Evolutionary conservation across 345 rosid species (phyloP).

Genomic region (Arabis hirsuta): DNA sequence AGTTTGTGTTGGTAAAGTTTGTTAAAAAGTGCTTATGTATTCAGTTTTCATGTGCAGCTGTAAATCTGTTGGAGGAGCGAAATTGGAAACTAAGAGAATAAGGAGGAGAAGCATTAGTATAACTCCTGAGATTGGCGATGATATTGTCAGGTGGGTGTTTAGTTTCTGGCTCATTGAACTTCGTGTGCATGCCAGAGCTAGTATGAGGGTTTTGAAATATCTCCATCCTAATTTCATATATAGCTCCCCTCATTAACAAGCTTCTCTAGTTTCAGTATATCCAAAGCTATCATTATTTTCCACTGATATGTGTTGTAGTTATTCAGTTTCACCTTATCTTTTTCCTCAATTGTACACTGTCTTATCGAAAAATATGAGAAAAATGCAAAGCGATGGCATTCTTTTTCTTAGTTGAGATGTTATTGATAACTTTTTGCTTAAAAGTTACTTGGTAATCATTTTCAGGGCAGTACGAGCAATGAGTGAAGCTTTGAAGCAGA

Average conservation of each 20-base stretch:
- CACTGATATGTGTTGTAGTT: slow-evolving; percentile 11
- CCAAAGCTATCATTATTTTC: neutral
- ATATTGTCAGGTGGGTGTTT: slow-evolving; percentile 86
- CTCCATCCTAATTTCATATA: slow-evolving; percentile 22
- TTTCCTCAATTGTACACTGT: neutral
- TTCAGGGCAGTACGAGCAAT: slow-evolving; percentile 98
- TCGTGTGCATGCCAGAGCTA: slow-evolving; percentile 18
- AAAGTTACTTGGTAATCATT: slow-evolving; percentile 31
- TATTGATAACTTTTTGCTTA: neutral
- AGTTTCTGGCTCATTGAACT: slow-evolving; percentile 27
- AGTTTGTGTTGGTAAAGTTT: slow-evolving; percentile 21
- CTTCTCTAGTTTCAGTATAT: neutral
- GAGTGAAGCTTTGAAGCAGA: slow-evolving; percentile 96
- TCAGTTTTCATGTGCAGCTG: slow-evolving; percentile 43
- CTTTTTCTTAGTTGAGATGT: slow-evolving; percentile 24
- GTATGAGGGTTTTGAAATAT: slow-evolving; percentile 3
- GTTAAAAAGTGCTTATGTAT: slow-evolving; percentile 27
- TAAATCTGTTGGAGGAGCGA: slow-evolving; percentile 85
- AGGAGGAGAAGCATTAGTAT: slow-evolving; percentile 98
- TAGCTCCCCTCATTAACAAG: neutral
- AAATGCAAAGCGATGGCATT: slow-evolving; percentile 1
- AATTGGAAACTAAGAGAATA: slow-evolving; percentile 76
- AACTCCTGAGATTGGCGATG: slow-evolving; percentile 98
- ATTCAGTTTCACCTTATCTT: neutral
- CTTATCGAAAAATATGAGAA: neutral